Evolutionary conservation across 495 filamentous ascomycete species (phyloP), one percentile per base, ranked within the genome.

Genomic region (Parachaetomium inaequale): DNA sequence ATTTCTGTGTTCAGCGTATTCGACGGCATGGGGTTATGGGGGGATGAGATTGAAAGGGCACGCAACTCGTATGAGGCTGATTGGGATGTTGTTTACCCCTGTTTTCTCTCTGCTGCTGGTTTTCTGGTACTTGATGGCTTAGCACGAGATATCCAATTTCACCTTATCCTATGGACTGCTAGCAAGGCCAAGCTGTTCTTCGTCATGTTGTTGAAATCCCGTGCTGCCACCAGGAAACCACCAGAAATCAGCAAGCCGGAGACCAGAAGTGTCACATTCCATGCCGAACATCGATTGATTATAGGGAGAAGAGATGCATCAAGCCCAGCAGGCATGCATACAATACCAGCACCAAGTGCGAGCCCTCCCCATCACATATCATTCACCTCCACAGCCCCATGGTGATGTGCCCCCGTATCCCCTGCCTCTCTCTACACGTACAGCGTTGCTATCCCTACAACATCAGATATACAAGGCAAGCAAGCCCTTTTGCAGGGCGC

Each of bases 101-200:
- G n/a, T 43, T 17, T 14, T 21, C 11, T 52, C 1, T 36, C 10
- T 59, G 38, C 25, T 58, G 19, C 15, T 40, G 11, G 10, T 45
- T 58, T 31, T 28, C 29, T 10, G 7, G 7, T 46, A 3, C 1
- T 58, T 53, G 15, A 21, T 10, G 26, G 36, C 11, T 47, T 58
- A 46, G 31, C 28, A 36, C 17, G 46, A 58, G 61, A 63, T 58
- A 59, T 64, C 55, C 49, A 26, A 55, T 59, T 38, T 23, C 11
- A 17, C 26, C n/a, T 47, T 46, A 15, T 34, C 21, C n/a, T 7
- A n/a, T 43, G n/a, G 45, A 26, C 23, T 26, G 23, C 36, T 17
- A 12, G n/a, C 40, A 21, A 8, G 1, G 15, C 7, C n/a, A 43
- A 43, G 3, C 15, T 15, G 17, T 43, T 15, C n/a, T 43, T n/a